These are phyloP conservation scores for Juglanconis juglandina DNA, from an alignment of 2,329 filamentous ascomycete species.

Conservation along the genomic window DNA sequence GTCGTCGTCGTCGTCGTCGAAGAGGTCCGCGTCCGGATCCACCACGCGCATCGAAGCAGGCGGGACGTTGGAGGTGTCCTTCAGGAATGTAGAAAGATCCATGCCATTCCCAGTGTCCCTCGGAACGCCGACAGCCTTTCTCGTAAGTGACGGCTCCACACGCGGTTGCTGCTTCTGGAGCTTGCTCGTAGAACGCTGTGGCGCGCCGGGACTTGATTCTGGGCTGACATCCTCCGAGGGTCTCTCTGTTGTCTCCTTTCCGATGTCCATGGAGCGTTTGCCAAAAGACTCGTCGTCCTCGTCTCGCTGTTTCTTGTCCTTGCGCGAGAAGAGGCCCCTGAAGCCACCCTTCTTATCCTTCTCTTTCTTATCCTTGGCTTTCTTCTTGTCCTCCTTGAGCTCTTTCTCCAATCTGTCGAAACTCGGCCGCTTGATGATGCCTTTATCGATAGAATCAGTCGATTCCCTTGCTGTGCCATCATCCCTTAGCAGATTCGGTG, in stretches of 20 bases:
- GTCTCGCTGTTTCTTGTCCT: conserved; percentile 56
- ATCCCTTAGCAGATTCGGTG: conserved; percentile 85
- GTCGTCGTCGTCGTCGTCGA: conserved; percentile 26
- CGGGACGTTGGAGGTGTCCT: conserved; percentile 51
- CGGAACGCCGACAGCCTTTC: conserved; percentile 33
- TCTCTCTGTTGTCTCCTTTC: conserved; percentile 41
- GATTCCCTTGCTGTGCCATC: conserved; percentile 57
- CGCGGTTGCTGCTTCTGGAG: conserved; percentile 65
- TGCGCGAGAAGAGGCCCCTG: conserved; percentile 60
- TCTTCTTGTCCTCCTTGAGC: conserved; percentile 70
- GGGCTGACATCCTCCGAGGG: conserved; percentile 34
- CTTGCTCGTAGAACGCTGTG: conserved; percentile 62
- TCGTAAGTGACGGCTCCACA: conserved; percentile 44
- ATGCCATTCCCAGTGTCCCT: conserved; percentile 30
- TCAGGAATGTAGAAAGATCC: conserved; percentile 40
- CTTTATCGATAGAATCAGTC: conserved; percentile 49
- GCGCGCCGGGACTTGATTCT: conserved; percentile 17
- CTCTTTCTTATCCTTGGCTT: conserved; percentile 68
- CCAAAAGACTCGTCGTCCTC: conserved; percentile 60
- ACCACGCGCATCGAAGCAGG: conserved; percentile 57
- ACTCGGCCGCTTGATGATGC: conserved; percentile 58
- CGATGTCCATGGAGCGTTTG: conserved; percentile 59
- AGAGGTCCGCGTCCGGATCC: conserved; percentile 48
- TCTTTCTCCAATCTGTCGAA: conserved; percentile 69
- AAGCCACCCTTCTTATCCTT: conserved; percentile 63